Base-by-base conservation (phyloP, 2,329 filamentous ascomycete genomes). In the Venturia pyrina region DNA sequence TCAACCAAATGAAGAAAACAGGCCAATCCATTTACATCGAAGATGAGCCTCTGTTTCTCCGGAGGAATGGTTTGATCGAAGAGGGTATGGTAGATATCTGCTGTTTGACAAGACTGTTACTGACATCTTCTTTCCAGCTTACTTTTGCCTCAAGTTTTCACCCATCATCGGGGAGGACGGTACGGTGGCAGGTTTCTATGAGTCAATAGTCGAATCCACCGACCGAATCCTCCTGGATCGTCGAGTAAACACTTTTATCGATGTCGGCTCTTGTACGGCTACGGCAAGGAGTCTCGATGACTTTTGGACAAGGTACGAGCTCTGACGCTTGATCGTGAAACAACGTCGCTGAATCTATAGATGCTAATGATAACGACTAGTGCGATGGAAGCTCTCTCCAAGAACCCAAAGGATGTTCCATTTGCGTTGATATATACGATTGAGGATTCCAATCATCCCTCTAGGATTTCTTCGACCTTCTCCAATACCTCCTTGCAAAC, bases 391-490 rank as follows among this genome's bases (percentile, higher is more conserved):
- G 40, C 61, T n/a, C 61, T 63, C 7, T 21, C n/a, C 8, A 34
- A 34, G 15, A 63, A 63, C 32, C 32, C 32, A 44, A 44, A 63
- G 61, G 61, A 63, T 48, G 37, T 43, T 44, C 40, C 61, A 3
- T 63, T 63, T 34, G 61, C 61, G 15, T 19, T 48, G 40, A 48
- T 63, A 10, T 63, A 63, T 24, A 43, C 41, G n/a, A 63, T 63
- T 46, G 61, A 63, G 21, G 61, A 63, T 34, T 32, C 32, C 8
- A 17, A 50, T n/a, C 44, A 43, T 63, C 24, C 61, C 40, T 24
- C 40, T 11, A 44, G 41, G 17, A 63, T 63, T 15, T 50, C 61
- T 24, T 46, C 28, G 3, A 63, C 61, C n/a, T 34, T 21, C 61
- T 40, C 40, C 61, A 34, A 48, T 48, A n/a, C 32, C 41, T 40